phyloP scores from a whole-genome alignment of 2,329 filamentous ascomycete species.

The Trichoderma oligosporum region DNA sequence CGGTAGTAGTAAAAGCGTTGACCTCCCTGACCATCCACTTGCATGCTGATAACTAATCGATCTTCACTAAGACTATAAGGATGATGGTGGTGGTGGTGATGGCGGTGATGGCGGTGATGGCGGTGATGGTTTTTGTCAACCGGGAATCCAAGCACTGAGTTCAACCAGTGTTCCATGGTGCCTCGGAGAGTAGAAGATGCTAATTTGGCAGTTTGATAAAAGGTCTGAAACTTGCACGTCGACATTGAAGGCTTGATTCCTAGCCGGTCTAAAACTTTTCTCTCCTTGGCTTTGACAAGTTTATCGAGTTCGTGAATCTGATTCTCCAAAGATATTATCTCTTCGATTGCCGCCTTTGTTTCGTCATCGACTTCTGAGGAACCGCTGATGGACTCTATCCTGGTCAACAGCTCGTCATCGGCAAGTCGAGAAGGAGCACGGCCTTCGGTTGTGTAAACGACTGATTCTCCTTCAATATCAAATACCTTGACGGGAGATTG shows the following conservation, averaged over 20 bases:
- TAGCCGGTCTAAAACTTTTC: background rate
- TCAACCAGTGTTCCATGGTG: conserved; percentile 15
- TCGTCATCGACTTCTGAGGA: background rate
- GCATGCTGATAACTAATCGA: background rate
- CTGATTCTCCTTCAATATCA: conserved; percentile 7
- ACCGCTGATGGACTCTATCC: background rate
- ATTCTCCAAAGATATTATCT: background rate
- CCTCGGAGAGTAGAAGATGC: conserved; percentile 8
- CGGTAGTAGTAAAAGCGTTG: conserved; percentile 11
- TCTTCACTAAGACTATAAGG: background rate
- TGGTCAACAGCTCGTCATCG: background rate
- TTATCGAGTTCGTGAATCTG: conserved; percentile 9
- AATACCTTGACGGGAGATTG: conserved; percentile 5
- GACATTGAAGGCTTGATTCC: background rate
- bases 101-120: background rate
- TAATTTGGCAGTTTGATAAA: conserved; percentile 9
- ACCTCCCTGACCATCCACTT: conserved; percentile 3
- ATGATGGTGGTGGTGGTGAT: background rate
- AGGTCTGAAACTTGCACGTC: background rate
- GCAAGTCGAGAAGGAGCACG: background rate
- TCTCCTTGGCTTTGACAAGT: conserved; percentile 6
- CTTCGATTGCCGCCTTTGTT: background rate
- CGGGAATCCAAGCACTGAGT: conserved; percentile 8
- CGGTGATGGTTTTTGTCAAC: background rate
- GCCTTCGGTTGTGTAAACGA: conserved; percentile 14